A percentile compares a stretch with the other conserved stretches of the same genome.
Conservation (phyloP, 1,139 yeast genomes). For the Chernovozyma aurita region DNA sequence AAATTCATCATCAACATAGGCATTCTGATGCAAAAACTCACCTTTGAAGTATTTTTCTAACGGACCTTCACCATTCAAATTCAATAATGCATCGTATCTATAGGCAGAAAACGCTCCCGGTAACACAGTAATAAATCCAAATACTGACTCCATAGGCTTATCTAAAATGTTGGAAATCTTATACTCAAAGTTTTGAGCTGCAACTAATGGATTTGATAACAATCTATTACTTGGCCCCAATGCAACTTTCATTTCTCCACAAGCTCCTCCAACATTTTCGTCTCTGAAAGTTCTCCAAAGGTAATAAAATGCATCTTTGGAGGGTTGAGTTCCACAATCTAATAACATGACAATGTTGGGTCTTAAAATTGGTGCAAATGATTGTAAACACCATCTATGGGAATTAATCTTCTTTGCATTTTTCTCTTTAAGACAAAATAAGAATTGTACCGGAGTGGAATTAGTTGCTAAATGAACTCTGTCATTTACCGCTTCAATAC, state of each 20-base stretch:
- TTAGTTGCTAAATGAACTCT: constrained; percentile 53
- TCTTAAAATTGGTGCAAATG: constrained; percentile 64
- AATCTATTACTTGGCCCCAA: constrained; percentile 54
- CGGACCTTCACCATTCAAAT: constrained; percentile 65
- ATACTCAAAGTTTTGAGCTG: constrained; percentile 82
- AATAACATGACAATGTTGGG: constrained; percentile 69
- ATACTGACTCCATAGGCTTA: constrained; percentile 79
- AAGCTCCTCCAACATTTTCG: constrained; percentile 78
- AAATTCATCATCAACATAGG: constrained; percentile 26
- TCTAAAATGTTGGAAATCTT: constrained; percentile 78
- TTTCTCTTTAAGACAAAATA: constrained; percentile 74
- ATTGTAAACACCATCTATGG: constrained; percentile 83
- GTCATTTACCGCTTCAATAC: constrained; percentile 60
- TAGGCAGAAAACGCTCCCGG: constrained; percentile 91
- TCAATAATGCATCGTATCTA: constrained; percentile 64
- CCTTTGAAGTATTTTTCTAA: constrained; percentile 77
- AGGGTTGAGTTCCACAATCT: constrained; percentile 80
- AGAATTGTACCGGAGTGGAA: constrained; percentile 64
- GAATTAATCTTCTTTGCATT: constrained; percentile 75
- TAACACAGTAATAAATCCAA: constrained; percentile 76
- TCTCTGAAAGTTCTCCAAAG: constrained; percentile 75
- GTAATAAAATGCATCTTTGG: constrained; percentile 66
- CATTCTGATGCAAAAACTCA: constrained; percentile 58
- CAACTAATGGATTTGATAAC: constrained; percentile 69
- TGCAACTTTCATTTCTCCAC: constrained; percentile 77